These are phyloP conservation scores for Crithidia thermophila DNA, from an alignment of 208 protist genomes.

Conservation along the genomic window DNA sequence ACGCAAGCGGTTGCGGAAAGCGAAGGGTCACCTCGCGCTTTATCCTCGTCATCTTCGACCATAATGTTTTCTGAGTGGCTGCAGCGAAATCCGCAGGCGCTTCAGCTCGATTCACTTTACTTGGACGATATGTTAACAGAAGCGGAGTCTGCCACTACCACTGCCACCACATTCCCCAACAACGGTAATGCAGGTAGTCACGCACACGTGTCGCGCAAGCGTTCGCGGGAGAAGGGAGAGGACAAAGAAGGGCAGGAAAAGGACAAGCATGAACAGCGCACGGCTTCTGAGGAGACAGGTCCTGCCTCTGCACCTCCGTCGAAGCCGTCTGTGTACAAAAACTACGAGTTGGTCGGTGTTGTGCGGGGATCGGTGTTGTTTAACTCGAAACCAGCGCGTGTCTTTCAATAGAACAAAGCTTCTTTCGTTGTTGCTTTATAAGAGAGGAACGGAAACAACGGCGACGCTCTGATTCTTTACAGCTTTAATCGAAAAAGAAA, in stretches of 20 bases:
- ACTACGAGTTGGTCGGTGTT: slow-evolving; percentile 76
- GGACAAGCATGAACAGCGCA: not conserved
- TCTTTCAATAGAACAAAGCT: slow-evolving; percentile 38
- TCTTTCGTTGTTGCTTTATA: not conserved
- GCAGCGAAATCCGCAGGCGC: slow-evolving; percentile 46
- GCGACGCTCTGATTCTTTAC: not conserved
- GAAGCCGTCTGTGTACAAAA: slow-evolving; percentile 22
- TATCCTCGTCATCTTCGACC: not conserved
- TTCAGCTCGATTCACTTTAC: slow-evolving; percentile 48
- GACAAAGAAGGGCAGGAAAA: not conserved
- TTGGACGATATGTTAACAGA: slow-evolving; percentile 12
- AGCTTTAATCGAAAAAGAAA: not conserved
- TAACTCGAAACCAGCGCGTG: slow-evolving; percentile 74
- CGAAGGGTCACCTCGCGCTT: no score
- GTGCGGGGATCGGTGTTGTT: slow-evolving; percentile 63
- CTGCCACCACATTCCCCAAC: no score
- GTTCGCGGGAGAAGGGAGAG: slow-evolving; percentile 11
- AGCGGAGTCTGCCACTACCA: no score
- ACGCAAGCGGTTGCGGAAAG: no score
- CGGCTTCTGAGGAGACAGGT: no score
- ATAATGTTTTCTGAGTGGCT: slow-evolving; percentile 63
- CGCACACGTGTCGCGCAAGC: not conserved
- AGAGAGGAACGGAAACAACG: not conserved
- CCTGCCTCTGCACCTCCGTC: not conserved
- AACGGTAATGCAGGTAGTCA: no score